A percentile compares a stretch with the other conserved stretches of the same genome.
These are phyloP conservation scores for Boletus reticulatus DNA, from an alignment of 768 basidiomycete genomes.

Conservation along the genomic window DNA sequence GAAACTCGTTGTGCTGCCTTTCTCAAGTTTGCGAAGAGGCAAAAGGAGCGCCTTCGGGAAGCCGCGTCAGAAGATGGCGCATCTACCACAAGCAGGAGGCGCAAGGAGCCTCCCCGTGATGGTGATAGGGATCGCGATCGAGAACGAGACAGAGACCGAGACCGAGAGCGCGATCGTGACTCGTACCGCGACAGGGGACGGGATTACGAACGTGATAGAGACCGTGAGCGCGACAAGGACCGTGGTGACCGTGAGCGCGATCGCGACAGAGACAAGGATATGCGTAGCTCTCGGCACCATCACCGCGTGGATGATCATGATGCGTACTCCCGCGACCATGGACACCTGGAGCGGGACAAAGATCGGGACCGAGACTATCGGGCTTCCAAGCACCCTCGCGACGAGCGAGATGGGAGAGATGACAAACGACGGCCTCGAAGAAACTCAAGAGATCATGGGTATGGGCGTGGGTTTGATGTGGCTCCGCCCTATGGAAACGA, in stretches of 20 bases:
- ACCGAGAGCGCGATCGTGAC: conserved; percentile 27
- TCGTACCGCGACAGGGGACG: conserved; percentile 29
- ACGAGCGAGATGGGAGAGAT: conserved; percentile 54
- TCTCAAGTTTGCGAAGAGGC: conserved; percentile 83
- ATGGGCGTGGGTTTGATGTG: conserved; percentile 50
- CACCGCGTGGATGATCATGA: conserved; percentile 36
- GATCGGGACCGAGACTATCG: conserved; percentile 41
- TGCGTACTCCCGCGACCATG: conserved; percentile 33
- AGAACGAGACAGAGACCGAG: conserved; percentile 32
- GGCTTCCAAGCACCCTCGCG: conserved; percentile 48
- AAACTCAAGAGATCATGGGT: conserved; percentile 37
- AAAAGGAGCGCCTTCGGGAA: conserved; percentile 86
- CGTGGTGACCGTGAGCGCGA: conserved; percentile 42
- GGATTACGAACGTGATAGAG: conserved; percentile 40
- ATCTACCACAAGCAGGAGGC: conserved; percentile 74
- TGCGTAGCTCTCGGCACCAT: conserved; percentile 33
- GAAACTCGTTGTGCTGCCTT: conserved; percentile 80
- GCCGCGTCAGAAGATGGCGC: conserved; percentile 78
- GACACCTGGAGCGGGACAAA: conserved; percentile 33
- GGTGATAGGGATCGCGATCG: conserved; percentile 45
- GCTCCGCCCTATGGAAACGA: conserved; percentile 35
- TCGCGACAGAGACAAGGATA: conserved; percentile 42
- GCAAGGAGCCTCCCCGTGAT: conserved; percentile 67
- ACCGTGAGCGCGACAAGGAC: conserved; percentile 42
- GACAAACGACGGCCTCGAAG: conserved; percentile 46